phyloP scores from a whole-genome alignment of 768 basidiomycete species.

The Amanita jacksonii region DNA sequence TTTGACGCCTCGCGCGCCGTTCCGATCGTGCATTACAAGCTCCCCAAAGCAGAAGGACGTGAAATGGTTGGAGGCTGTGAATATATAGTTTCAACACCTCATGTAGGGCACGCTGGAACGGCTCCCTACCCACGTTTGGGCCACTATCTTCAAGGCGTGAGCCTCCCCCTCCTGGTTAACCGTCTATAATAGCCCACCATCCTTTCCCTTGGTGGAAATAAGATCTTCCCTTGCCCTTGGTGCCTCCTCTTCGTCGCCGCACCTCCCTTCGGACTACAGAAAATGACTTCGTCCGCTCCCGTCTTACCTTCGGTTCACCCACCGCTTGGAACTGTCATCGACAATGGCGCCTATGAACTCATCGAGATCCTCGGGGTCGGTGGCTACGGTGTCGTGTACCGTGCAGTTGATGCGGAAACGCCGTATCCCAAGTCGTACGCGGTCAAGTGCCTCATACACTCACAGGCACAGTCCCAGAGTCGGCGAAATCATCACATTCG shows the following conservation, averaged over 20 bases:
- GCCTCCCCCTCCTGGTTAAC: neutral
- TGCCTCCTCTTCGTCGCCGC: slow-evolving; percentile 1
- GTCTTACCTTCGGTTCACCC: slow-evolving; percentile 24
- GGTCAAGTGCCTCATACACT: slow-evolving; percentile 81
- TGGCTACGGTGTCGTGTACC: slow-evolving; percentile 93
- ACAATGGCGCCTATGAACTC: slow-evolving; percentile 73
- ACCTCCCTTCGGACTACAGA: neutral
- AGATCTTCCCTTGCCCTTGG: neutral
- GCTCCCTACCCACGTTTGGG: slow-evolving; percentile 8
- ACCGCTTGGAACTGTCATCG: slow-evolving; percentile 71
- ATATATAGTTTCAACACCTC: slow-evolving; percentile 9
- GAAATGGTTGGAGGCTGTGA: neutral
- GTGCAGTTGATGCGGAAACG: slow-evolving; percentile 57
- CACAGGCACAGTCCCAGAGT: slow-evolving; percentile 29
- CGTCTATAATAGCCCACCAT: slow-evolving; percentile 7
- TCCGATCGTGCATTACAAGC: neutral
- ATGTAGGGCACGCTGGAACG: slow-evolving; percentile 7
- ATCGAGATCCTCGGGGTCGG: slow-evolving; percentile 84
- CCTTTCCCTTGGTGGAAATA: neutral
- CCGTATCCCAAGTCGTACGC: slow-evolving; percentile 55
- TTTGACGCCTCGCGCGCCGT: neutral
- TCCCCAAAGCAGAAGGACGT: slow-evolving; percentile 1
- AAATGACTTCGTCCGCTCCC: slow-evolving; percentile 1
- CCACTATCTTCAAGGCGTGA: slow-evolving; percentile 1
- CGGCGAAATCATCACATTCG: slow-evolving; percentile 75